Conservation (phyloP, 768 basidiomycete genomes). For the Xerocomus spinulosus region DNA sequence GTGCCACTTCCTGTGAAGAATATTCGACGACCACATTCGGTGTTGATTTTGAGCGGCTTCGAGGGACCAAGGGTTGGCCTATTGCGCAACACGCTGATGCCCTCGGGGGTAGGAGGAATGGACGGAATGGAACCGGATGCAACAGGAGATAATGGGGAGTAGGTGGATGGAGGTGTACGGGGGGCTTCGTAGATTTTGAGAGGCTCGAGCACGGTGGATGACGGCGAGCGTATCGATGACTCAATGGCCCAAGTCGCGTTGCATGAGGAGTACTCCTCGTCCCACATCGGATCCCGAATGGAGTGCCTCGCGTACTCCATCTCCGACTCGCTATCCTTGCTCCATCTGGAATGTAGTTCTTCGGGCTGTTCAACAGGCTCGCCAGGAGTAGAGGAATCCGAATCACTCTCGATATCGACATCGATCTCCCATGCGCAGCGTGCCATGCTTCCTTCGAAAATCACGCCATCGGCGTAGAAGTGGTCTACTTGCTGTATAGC, state of each 20-base stretch:
- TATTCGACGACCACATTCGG: constrained; percentile 35
- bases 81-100: constrained; percentile 38
- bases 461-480: constrained; percentile 70
- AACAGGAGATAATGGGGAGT: constrained; percentile 44
- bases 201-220: constrained; percentile 33
- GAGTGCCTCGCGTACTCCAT: constrained; percentile 32
- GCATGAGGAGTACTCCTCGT: constrained; percentile 40
- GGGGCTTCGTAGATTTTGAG: constrained; percentile 44
- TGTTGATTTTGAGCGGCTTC: constrained; percentile 58
- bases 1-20: constrained; percentile 40
- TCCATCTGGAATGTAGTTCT: constrained; percentile 53
- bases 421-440: constrained; percentile 75
- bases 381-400: constrained; percentile 49
- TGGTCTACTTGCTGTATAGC: constrained; percentile 52
- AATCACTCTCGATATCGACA: constrained; percentile 59
- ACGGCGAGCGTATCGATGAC: constrained; percentile 46
- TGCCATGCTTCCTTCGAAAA: constrained; percentile 80
- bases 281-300: constrained; percentile 28
- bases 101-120: constrained; percentile 56
- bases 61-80: constrained; percentile 32
- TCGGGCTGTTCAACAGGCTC: constrained; percentile 36
- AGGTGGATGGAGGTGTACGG: constrained; percentile 48
- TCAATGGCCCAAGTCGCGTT: constrained; percentile 55
- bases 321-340: constrained; percentile 42
- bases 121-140: constrained; percentile 40